Conservation (phyloP, 169 alveolate genomes). For the Cryptosporidium ryanae region DNA sequence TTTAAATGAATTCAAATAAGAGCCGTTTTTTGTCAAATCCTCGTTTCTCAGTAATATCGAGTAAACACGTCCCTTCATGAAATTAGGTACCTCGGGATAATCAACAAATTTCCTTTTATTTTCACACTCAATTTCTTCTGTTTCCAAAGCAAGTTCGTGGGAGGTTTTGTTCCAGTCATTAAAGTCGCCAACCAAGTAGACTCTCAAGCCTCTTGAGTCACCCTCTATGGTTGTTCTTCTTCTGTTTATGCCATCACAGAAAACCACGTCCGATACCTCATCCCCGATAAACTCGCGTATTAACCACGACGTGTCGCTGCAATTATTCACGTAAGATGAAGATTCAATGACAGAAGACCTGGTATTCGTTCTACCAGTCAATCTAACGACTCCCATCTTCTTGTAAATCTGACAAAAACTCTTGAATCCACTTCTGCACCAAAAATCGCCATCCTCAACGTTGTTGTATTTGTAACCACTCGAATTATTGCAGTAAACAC, state of each 20-base stretch:
- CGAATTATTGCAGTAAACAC: constrained; percentile 1
- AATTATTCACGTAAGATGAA: neutral
- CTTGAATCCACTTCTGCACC: constrained; percentile 34
- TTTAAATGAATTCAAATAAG: constrained; percentile 15
- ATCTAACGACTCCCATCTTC: constrained; percentile 49
- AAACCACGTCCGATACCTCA: constrained; percentile 25
- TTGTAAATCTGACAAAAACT: constrained; percentile 32
- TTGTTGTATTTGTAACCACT: neutral
- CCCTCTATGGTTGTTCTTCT: constrained; percentile 21
- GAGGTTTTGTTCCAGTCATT: constrained; percentile 81
- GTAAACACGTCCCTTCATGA: constrained; percentile 39
- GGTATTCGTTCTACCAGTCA: neutral
- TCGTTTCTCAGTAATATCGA: constrained; percentile 12
- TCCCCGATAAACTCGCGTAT: constrained; percentile 63
- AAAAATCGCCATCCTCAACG: neutral
- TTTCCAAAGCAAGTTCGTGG: constrained; percentile 77
- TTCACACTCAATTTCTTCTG: constrained; percentile 5
- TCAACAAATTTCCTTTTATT: constrained; percentile 5
- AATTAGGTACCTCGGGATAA: constrained; percentile 50
- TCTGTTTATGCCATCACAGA: constrained; percentile 24
- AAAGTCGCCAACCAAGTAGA: constrained; percentile 81
- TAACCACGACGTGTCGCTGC: constrained; percentile 24
- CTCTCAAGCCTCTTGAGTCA: constrained; percentile 12
- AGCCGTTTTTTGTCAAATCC: constrained; percentile 2
- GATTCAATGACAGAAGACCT: too few relatives aligned